Evolutionary conservation across 73 alveolate species (phyloP).

Genomic region (Tetrahymena borealis): DNA sequence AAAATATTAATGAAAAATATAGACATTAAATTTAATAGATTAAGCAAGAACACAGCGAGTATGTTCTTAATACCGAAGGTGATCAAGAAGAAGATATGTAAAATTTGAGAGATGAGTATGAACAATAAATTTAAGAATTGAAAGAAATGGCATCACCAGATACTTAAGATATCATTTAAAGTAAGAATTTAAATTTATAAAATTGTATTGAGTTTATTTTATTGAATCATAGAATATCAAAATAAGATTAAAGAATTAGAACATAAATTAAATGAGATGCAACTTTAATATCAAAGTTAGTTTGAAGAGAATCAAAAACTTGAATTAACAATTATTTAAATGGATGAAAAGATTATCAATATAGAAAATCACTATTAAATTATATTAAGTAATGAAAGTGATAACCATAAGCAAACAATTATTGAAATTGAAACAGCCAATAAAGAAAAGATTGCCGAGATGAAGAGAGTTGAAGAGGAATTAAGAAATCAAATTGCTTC

Average conservation of each 20-base stretch:
- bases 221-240: not conserved
- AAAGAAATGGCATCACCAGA: not conserved
- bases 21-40: not conserved
- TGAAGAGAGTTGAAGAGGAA: not conserved
- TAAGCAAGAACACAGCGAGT: not conserved
- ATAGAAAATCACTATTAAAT: not conserved
- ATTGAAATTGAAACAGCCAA: not conserved
- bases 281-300: not conserved
- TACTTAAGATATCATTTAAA: not conserved
- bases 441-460: not conserved
- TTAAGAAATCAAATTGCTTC: not conserved
- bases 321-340: not conserved
- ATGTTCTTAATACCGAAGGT: not conserved
- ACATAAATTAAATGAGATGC: not conserved
- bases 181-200: not conserved
- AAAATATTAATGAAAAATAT: not conserved
- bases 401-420: not conserved
- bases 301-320: not conserved
- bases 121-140: not conserved
- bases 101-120: not conserved
- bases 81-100: not conserved
- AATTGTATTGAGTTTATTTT: not conserved
- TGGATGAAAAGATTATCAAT: not conserved
- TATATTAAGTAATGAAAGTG: not conserved
- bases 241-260: not conserved